These are phyloP conservation scores for Calonectria fujianensis DNA, from an alignment of 2,329 filamentous ascomycete genomes.

Conservation along the genomic window DNA sequence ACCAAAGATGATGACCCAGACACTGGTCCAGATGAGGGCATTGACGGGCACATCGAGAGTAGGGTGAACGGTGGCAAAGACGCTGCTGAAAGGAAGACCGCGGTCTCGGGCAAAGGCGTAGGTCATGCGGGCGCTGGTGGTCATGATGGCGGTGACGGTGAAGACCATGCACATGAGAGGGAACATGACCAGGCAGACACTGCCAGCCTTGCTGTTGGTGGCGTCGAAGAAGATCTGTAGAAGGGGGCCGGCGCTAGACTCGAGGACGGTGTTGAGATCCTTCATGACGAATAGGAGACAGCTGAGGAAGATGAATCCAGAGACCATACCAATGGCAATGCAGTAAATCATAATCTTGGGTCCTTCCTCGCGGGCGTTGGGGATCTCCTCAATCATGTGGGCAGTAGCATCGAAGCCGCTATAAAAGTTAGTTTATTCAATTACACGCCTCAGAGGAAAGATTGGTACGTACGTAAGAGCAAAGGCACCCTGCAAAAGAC, in stretches of 20 bases:
- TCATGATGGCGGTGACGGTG: constrained; percentile 78
- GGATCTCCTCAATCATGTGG: constrained; percentile 75
- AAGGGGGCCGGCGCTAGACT: constrained; percentile 73
- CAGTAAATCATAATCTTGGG: constrained; percentile 81
- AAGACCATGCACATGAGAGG: constrained; percentile 80
- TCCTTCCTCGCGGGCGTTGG: constrained; percentile 74
- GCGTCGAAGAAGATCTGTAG: constrained; percentile 79
- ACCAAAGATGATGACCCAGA: constrained; percentile 80
- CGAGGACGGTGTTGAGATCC: constrained; percentile 74
- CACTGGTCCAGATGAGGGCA: constrained; percentile 76
- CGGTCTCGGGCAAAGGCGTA: constrained; percentile 80
- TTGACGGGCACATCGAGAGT: constrained; percentile 80
- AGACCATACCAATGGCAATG: constrained; percentile 77
- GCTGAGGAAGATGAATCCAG: constrained; percentile 76
- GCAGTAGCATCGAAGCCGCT: constrained; percentile 59
- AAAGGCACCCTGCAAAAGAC: constrained; percentile 71
- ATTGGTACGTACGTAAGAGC: constrained; percentile 62
- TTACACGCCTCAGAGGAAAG: background rate
- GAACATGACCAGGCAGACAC: constrained; percentile 79
- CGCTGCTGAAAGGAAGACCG: constrained; percentile 77
- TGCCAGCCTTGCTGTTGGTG: constrained; percentile 77
- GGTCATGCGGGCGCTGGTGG: constrained; percentile 79
- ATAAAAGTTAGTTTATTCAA: background rate
- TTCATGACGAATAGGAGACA: constrained; percentile 79
- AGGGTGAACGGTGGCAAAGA: constrained; percentile 78